Evolutionary conservation across 441 rosid species (phyloP).

Genomic region (Adansonia gregorii): DNA sequence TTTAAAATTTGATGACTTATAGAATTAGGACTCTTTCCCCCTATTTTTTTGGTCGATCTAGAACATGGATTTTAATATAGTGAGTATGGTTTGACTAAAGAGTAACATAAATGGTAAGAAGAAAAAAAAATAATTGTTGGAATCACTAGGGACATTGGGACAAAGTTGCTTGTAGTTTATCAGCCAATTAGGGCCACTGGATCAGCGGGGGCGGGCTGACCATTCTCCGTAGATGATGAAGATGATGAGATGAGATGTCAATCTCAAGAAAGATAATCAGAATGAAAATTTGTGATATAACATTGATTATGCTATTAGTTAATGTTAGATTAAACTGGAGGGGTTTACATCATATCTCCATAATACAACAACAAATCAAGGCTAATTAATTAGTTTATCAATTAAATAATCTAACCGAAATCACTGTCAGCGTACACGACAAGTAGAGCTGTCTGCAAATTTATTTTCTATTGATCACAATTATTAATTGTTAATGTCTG

Average conservation of each 20-base stretch:
- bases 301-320: background rate
- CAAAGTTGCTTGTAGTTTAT: background rate
- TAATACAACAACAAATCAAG: background rate
- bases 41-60: background rate
- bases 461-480: too few species aligned
- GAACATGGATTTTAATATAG: background rate
- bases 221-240: constrained; percentile 12
- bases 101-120: background rate
- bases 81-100: background rate
- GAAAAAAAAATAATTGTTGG: background rate
- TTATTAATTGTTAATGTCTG: too few species aligned
- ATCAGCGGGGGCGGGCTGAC: background rate
- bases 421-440: too few species aligned
- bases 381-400: background rate
- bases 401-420: background rate
- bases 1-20: background rate
- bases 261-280: constrained; percentile 25
- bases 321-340: background rate
- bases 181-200: background rate
- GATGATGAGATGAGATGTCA: constrained; percentile 10
- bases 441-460: too few species aligned
- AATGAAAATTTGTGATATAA: background rate
- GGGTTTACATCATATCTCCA: background rate
- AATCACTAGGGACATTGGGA: constrained; percentile 14
- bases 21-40: background rate